Evolutionary conservation across 352 stramenopile species (phyloP).

Genomic region (Phytophthora constricta): DNA sequence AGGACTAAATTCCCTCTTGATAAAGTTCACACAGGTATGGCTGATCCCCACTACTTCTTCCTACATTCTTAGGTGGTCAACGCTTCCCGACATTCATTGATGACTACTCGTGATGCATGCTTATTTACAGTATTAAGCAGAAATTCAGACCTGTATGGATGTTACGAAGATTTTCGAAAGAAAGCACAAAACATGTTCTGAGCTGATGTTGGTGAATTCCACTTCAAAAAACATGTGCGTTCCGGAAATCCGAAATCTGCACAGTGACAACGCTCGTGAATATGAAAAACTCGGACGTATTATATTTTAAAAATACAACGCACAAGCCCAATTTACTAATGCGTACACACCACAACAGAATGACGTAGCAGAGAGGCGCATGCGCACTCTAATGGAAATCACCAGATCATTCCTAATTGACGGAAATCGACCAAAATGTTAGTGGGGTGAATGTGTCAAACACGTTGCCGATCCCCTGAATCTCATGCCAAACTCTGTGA

Average conservation of each 20-base stretch:
- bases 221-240: slow-evolving; percentile 15
- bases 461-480: slow-evolving; percentile 19
- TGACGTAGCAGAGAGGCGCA: slow-evolving; percentile 30
- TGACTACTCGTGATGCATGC: slow-evolving; percentile 20
- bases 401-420: slow-evolving; percentile 22
- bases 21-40: slow-evolving; percentile 27
- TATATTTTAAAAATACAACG: slow-evolving; percentile 30
- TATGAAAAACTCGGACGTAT: slow-evolving; percentile 30
- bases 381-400: slow-evolving; percentile 28
- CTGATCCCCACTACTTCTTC: slow-evolving; percentile 10
- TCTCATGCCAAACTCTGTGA: slow-evolving; percentile 15
- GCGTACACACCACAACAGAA: slow-evolving; percentile 35
- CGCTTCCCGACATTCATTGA: slow-evolving; percentile 18
- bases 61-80: slow-evolving; percentile 11
- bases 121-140: slow-evolving; percentile 13
- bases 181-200: not conserved
- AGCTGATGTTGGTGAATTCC: not conserved
- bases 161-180: slow-evolving; percentile 18
- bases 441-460: slow-evolving; percentile 21
- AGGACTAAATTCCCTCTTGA: slow-evolving; percentile 11
- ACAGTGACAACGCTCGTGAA: slow-evolving; percentile 30
- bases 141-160: slow-evolving; percentile 13
- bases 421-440: slow-evolving; percentile 12
- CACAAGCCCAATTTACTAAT: slow-evolving; percentile 27
- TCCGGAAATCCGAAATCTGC: slow-evolving; percentile 17